phyloP scores from a whole-genome alignment of 1,284 basidiomycete genomes.

The Leccinum subrobustum region DNA sequence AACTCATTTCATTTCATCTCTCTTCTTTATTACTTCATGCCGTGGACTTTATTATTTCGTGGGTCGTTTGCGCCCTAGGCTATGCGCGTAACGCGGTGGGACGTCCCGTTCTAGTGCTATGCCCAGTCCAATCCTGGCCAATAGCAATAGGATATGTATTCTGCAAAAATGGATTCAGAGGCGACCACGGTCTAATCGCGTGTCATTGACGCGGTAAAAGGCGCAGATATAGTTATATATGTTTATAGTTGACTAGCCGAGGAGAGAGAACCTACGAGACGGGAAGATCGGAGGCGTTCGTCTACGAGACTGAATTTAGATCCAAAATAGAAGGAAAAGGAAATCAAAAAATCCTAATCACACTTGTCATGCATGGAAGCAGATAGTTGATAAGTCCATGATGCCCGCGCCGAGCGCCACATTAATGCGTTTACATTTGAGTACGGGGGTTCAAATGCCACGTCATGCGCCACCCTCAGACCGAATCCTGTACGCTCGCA shows the following conservation, averaged over 20 bases:
- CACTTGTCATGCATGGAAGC: not conserved
- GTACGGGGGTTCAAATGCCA: not conserved
- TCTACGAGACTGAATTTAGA: not conserved
- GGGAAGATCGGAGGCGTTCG: not conserved
- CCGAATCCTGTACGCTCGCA: slow-evolving; percentile 66
- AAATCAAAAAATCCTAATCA: not conserved
- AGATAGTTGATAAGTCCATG: not conserved
- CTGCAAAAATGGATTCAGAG: not conserved
- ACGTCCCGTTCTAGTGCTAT: not conserved
- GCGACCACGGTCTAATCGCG: not conserved
- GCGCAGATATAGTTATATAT: not conserved
- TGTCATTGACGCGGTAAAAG: not conserved
- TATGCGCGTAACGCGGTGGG: not conserved
- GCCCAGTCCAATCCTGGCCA: not conserved
- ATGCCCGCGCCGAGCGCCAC: not conserved
- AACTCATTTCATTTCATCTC: not conserved
- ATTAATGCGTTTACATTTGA: not conserved
- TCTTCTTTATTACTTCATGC: not conserved
- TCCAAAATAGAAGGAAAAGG: not conserved
- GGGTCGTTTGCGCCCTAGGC: not conserved
- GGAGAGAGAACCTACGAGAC: not conserved
- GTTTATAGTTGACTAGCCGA: not conserved
- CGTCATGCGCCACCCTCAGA: slow-evolving; percentile 36
- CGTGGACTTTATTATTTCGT: slow-evolving; percentile 4
- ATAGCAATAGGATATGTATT: not conserved